Base-by-base conservation (phyloP, 441 rosid genomes). In the Gossypium schwendimanii region DNA sequence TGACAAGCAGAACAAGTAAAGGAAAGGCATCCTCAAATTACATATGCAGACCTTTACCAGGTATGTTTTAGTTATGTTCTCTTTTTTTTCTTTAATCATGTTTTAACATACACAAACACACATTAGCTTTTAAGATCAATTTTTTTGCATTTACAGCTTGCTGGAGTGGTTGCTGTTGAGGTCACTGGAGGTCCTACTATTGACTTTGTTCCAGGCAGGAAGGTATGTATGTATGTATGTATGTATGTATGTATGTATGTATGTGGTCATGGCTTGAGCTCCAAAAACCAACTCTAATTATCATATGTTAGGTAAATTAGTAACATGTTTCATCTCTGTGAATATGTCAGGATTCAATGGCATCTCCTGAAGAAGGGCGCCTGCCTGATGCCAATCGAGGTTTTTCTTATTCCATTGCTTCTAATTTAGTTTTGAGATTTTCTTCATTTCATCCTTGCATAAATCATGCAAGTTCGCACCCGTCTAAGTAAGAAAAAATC, bases 81-180 rank as follows among this genome's bases (percentile, higher is more conserved):
- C 14, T 31, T n/a, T 23, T 64, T 1, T 12, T 44, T n/a, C 39
- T 23, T 66, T 45, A 14, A 12, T 12, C 1, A 44, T 45, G 69
- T 65, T 15, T 4, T 14, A 14, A 47, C 4, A 23, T 7, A 23
- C 39, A 45, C 12, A 45, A 65, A 6, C 44, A 8, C 44, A 39
- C 3, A 6, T 15, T 28, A 70, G 73, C 36, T 54, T 52, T 58
- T 60, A 3, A 14, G 12, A 39, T 39, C 44, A 39, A 8, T 8
- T 39, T 45, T 52, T 65, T 52, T 65, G 31, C 23, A 15, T 72
- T 45, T 81, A 70, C 84, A 94, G 96, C 97, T 94, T 59, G 94
- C 96, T 41, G 99, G 97, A 63, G 85, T 91, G 75, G 97, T 92
- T 60, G 93, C 97, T 1, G 97, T 94, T 24, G 97, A 94, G 84